Conservation (phyloP, 192 early-diverging fungal species). For the Coemansia javaensis region DNA sequence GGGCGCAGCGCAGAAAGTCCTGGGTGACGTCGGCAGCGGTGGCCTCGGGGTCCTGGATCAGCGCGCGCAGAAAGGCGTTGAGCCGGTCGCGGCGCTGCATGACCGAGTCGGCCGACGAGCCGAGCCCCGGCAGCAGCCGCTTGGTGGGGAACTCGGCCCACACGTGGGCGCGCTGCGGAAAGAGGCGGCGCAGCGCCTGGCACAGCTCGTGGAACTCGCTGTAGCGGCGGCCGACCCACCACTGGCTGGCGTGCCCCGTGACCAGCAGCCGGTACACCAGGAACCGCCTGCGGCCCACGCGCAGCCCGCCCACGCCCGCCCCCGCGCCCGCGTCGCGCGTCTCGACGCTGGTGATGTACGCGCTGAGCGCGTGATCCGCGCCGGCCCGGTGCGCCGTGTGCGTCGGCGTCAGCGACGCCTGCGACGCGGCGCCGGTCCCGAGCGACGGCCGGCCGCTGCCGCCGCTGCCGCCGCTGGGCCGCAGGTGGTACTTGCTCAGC, state of each 20-base stretch:
- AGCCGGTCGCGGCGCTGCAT: slow-evolving; percentile 42
- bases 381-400: slow-evolving; percentile 25
- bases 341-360: slow-evolving; percentile 46
- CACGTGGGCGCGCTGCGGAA: slow-evolving; percentile 15
- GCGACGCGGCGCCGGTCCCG: too few relatives aligned
- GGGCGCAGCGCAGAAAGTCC: slow-evolving; percentile 43
- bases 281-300: slow-evolving; percentile 17
- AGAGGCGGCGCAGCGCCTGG: slow-evolving; percentile 16
- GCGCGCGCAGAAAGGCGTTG: slow-evolving; percentile 35
- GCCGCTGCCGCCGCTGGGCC: slow-evolving; percentile 7
- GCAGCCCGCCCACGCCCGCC: slow-evolving; percentile 17
- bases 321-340: slow-evolving; percentile 18
- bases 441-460: slow-evolving; percentile 34
- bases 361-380: slow-evolving; percentile 45
- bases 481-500: slow-evolving; percentile 41
- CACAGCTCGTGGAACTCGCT: slow-evolving; percentile 48
- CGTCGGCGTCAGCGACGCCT: slow-evolving; percentile 36
- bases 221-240: slow-evolving; percentile 42
- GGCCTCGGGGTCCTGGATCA: slow-evolving; percentile 40
- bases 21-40: slow-evolving; percentile 33
- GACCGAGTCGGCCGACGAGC: too few relatives aligned
- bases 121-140: too few relatives aligned
- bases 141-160: slow-evolving; percentile 41
- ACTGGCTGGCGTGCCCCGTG: slow-evolving; percentile 39
- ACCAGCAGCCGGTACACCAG: slow-evolving; percentile 46